Conservation (phyloP, 345 rosid genomes). For the Eucalyptus curtisii region DNA sequence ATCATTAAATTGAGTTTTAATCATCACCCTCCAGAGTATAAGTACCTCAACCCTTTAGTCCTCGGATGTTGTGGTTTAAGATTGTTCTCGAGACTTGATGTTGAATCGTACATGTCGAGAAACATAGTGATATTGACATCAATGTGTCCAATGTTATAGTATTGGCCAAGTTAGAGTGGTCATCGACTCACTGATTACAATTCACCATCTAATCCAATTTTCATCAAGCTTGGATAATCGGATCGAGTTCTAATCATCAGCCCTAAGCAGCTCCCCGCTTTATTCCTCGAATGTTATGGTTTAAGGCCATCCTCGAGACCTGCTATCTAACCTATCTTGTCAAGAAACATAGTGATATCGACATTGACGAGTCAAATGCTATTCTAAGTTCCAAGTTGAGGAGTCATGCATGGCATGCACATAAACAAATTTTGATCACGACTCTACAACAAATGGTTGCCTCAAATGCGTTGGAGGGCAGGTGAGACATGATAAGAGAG, state of each 20-base stretch:
- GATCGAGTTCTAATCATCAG: background rate
- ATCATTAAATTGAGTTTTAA: background rate
- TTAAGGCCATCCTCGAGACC: background rate
- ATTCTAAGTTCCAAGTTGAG: background rate
- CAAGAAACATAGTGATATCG: background rate
- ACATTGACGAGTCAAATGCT: background rate
- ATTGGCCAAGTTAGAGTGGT: background rate
- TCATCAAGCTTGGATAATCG: background rate
- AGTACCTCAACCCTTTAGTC: background rate
- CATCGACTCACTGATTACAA: background rate
- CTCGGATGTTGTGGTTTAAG: background rate
- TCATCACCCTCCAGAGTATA: background rate
- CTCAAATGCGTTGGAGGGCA: background rate
- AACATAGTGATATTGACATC: background rate
- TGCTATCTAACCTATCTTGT: fast-evolving
- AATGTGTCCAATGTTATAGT: no score
- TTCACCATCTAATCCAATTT: background rate
- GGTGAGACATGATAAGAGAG: background rate
- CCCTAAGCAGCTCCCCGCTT: background rate
- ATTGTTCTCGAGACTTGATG: background rate
- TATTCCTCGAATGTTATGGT: background rate
- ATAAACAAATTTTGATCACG: background rate
- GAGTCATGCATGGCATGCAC: background rate
- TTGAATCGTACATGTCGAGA: fast-evolving
- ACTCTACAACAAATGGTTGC: background rate